Evolutionary conservation across 176 grass and related monocot species (phyloP), one percentile per base, ranked within the genome.

Genomic region (Hsuehochloa calcarea): DNA sequence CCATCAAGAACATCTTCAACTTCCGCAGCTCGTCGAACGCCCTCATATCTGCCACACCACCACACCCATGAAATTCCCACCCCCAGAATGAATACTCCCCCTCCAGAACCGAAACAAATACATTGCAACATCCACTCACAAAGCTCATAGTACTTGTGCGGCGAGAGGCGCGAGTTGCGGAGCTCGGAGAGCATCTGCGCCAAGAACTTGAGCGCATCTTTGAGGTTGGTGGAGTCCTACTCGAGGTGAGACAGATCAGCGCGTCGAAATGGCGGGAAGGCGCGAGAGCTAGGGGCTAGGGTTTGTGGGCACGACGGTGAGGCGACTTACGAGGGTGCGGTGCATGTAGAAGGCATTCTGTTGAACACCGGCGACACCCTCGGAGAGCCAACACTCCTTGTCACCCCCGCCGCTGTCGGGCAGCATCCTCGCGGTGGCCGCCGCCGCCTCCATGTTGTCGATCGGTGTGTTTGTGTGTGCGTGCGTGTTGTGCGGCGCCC

Each of bases 311-410:
- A 37, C 37, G 37, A 37, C 37, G 37, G 37, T 37, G 37, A 10
- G 72, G 60, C 79, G 67, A 79, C 82, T 85, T 85, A 98, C 91
- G 51, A 98, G 91, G 43, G 93, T 86, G 50, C 93, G 95, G 89
- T 98, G 95, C 93, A 98, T 95, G 93, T 95, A 95, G 87, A 95
- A 98, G 79, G 93, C 93, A 85, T 95, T 95, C 80, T 98, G 93
- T 80, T 98, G 93, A 79, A 98, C 80, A 64, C 95, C 93, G 77
- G 93, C 93, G 91, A 98, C 94, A 89, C 93, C 93, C 89, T 98
- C 93, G 29, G 91, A 89, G 74, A 98, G 92, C 93, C 91, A 95
- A 72, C 92, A 88, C 89, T 98, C 95, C 93, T 98, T 90, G 20
- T 98, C 95, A 59, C 95, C 1, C 84, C 43, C 91, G 31, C 86